Percentiles rank a stretch among this genome's conserved stretches.
Conservation (phyloP, 192 early-diverging fungal species). For the Coemansia brasiliensis region DNA sequence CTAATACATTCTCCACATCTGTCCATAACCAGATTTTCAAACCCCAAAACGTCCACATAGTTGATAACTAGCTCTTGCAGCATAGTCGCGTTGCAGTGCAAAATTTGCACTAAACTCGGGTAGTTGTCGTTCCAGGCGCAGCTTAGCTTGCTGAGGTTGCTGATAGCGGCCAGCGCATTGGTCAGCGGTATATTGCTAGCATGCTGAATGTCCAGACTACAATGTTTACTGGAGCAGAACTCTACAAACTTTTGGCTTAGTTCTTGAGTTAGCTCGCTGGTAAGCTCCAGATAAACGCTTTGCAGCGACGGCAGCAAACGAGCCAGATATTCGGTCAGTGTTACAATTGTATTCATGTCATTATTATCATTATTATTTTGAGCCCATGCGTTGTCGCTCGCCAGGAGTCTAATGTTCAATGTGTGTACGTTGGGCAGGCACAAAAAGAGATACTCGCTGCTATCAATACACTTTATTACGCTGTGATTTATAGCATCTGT, state of each 20-base stretch:
- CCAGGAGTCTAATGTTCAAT: background rate
- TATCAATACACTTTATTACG: background rate
- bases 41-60: background rate
- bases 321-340: no score
- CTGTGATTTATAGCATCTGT: background rate
- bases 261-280: no score
- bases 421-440: background rate
- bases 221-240: background rate
- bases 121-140: constrained; percentile 5
- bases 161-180: background rate
- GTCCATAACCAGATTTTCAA: background rate
- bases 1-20: background rate
- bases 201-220: constrained; percentile 4
- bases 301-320: background rate
- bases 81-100: background rate
- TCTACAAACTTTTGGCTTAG: no score
- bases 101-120: background rate
- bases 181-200: background rate
- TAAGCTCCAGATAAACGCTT: background rate
- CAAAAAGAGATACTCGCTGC: background rate
- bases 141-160: background rate
- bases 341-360: background rate
- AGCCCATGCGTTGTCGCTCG: background rate
- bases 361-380: no score
- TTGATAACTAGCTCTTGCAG: background rate